Conservation (phyloP, 768 basidiomycete species). For the Crucibulum laeve region DNA sequence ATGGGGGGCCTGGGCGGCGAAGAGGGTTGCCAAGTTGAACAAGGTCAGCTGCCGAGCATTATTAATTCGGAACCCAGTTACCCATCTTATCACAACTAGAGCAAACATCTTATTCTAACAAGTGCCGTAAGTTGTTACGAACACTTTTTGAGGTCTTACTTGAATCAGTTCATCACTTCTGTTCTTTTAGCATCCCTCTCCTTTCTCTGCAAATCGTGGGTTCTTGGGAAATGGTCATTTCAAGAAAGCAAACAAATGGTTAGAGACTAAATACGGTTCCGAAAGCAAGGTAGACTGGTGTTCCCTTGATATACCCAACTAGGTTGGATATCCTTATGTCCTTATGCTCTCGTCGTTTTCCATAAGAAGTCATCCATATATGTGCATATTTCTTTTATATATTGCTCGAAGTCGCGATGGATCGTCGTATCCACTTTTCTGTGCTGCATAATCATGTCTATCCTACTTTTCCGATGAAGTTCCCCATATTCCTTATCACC, state of each 20-base stretch:
- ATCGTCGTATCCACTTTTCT: not conserved
- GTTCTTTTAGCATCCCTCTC: constrained; percentile 72
- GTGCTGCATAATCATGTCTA: too few relatives aligned
- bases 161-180: constrained; percentile 11
- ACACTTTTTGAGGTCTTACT: constrained; percentile 5
- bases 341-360: not conserved
- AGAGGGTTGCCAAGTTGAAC: constrained; percentile 74
- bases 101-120: constrained; percentile 74
- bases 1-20: constrained; percentile 86
- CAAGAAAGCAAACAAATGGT: constrained; percentile 82
- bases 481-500: too few relatives aligned
- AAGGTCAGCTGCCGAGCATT: constrained; percentile 40
- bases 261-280: constrained; percentile 71
- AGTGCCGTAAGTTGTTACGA: constrained; percentile 56
- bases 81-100: constrained; percentile 30
- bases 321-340: not conserved
- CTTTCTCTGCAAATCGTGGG: constrained; percentile 70
- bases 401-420: not conserved
- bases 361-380: not conserved
- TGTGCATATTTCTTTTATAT: not conserved
- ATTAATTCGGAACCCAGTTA: not conserved
- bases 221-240: constrained; percentile 92
- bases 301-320: constrained; percentile 15
- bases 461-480: constrained; percentile 2
- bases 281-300: constrained; percentile 77